Conservation (phyloP, 495 filamentous ascomycete species). For the Polyplosphaeria fusca region DNA sequence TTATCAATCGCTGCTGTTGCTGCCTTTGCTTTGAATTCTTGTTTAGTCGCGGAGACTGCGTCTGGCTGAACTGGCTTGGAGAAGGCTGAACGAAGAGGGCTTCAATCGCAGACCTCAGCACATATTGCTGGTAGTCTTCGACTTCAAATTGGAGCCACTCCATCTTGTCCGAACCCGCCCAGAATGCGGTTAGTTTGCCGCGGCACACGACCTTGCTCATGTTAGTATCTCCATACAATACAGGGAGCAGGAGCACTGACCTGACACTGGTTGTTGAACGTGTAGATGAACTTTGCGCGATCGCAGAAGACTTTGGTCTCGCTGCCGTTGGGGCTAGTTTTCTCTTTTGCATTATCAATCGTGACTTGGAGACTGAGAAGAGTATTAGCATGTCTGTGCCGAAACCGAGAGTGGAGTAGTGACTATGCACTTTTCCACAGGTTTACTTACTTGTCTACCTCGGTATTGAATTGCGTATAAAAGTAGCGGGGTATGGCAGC, state of each 20-base stretch:
- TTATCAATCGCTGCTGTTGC: constrained; percentile 27
- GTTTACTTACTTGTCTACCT: constrained; percentile 69
- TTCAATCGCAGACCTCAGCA: constrained; percentile 34
- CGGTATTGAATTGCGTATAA: constrained; percentile 76
- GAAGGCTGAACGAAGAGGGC: constrained; percentile 29
- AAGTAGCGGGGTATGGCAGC: constrained; percentile 77
- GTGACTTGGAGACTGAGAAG: constrained; percentile 81
- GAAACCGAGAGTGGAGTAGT: no score
- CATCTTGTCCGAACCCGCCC: constrained; percentile 36
- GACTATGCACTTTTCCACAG: no score
- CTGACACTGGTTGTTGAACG: constrained; percentile 38
- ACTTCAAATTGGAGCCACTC: constrained; percentile 37
- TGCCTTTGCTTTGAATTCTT: constrained; percentile 31
- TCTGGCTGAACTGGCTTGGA: constrained; percentile 29
- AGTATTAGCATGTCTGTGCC: no score
- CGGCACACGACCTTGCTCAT: not conserved
- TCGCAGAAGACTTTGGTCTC: constrained; percentile 32
- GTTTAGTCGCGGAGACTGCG: constrained; percentile 42
- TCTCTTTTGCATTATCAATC: constrained; percentile 53
- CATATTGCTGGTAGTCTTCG: constrained; percentile 34
- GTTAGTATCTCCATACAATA: constrained; percentile 21
- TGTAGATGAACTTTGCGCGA: constrained; percentile 39
- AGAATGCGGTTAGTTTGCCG: constrained; percentile 38
- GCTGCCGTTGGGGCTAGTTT: not conserved
- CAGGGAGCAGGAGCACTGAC: constrained; percentile 25